A percentile compares a stretch with the other conserved stretches of the same genome.
These are phyloP conservation scores for Thraustochytrium striatum DNA, from an alignment of 352 stramenopile genomes.

Conservation along the genomic window DNA sequence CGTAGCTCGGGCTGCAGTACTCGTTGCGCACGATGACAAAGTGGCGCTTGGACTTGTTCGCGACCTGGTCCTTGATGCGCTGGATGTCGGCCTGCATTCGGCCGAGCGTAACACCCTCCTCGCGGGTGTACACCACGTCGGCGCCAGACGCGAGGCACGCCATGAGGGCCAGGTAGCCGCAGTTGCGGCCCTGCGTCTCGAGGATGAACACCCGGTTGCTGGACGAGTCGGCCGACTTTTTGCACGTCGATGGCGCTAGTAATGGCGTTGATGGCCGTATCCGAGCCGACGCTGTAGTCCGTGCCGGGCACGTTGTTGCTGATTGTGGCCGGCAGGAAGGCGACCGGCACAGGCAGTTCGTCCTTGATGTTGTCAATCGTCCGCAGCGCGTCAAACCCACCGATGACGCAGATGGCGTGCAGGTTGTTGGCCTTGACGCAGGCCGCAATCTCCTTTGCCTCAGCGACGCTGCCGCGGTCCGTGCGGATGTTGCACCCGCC, in stretches of 20 bases:
- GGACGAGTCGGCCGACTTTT: constrained; percentile 37
- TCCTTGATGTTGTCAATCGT: constrained; percentile 25
- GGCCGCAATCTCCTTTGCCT: background rate
- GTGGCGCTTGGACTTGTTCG: constrained; percentile 4
- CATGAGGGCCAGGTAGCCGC: constrained; percentile 6
- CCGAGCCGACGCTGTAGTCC: constrained; percentile 37
- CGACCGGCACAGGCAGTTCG: background rate
- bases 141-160: background rate
- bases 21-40: constrained; percentile 46
- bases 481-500: constrained; percentile 25
- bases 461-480: background rate
- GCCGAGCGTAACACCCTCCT: constrained; percentile 8
- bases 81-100: constrained; percentile 40
- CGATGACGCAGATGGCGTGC: constrained; percentile 32
- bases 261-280: constrained; percentile 40
- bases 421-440: constrained; percentile 2
- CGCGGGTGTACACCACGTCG: constrained; percentile 20
- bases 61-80: constrained; percentile 19
- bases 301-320: constrained; percentile 35
- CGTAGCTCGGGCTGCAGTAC: constrained; percentile 26
- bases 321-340: constrained; percentile 36
- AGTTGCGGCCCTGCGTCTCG: constrained; percentile 32
- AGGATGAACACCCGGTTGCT: constrained; percentile 43
- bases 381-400: constrained; percentile 27
- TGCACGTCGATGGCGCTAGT: constrained; percentile 43